phyloP scores from a whole-genome alignment of 2,329 filamentous ascomycete genomes.

The Aureobasidium sp. region DNA sequence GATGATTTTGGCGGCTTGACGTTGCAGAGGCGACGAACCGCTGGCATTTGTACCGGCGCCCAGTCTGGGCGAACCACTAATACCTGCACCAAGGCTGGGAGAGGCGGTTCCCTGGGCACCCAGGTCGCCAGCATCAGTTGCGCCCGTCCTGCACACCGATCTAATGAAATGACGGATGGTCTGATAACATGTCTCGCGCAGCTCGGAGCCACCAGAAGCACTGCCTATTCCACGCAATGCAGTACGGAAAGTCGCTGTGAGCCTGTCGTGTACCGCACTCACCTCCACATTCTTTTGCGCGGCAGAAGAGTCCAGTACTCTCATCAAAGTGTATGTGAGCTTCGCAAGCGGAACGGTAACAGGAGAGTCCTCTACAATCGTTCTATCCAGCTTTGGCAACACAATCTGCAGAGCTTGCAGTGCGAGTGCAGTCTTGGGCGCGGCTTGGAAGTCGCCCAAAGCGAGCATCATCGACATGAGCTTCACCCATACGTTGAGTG shows the following conservation, averaged over 20 bases:
- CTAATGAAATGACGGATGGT: slow-evolving; percentile 40
- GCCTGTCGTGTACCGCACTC: slow-evolving; percentile 69
- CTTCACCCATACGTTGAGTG: slow-evolving; percentile 77
- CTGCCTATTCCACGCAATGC: slow-evolving; percentile 50
- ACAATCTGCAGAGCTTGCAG: slow-evolving; percentile 82
- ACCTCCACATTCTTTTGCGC: slow-evolving; percentile 42
- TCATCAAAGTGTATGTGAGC: slow-evolving; percentile 66
- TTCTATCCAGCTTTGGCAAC: slow-evolving; percentile 76
- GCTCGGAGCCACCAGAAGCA: slow-evolving; percentile 30
- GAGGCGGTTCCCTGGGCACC: slow-evolving; percentile 11
- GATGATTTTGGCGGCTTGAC: slow-evolving; percentile 43
- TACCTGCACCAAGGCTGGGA: slow-evolving; percentile 25
- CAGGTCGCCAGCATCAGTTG: slow-evolving; percentile 24
- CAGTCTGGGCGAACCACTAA: slow-evolving; percentile 26
- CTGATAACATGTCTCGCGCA: slow-evolving; percentile 82
- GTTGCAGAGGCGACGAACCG: slow-evolving; percentile 29
- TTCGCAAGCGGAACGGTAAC: slow-evolving; percentile 71
- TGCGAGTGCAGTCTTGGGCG: slow-evolving; percentile 67
- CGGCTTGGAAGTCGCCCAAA: slow-evolving; percentile 69
- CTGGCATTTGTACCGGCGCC: slow-evolving; percentile 27
- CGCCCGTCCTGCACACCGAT: neutral
- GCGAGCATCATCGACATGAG: slow-evolving; percentile 77
- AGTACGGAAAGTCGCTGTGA: slow-evolving; percentile 86
- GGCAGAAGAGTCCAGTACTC: slow-evolving; percentile 56
- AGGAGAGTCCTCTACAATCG: slow-evolving; percentile 59